Conservation (phyloP, 2,329 filamentous ascomycete species). For the Botrytis galanthina region DNA sequence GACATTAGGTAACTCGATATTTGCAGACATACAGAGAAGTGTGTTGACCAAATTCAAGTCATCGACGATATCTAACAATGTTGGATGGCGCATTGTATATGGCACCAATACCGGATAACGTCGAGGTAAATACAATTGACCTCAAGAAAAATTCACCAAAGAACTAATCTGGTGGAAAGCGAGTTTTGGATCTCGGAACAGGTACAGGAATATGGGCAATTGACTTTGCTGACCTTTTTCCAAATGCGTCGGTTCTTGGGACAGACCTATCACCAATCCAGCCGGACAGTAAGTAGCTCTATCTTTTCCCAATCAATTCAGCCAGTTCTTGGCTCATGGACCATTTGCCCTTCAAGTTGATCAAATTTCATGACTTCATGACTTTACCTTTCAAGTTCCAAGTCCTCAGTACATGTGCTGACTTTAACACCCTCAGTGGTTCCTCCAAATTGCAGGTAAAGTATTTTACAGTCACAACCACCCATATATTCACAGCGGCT, state of each 20-base stretch:
- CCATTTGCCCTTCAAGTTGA: neutral
- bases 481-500: neutral
- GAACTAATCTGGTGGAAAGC: neutral
- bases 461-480: neutral
- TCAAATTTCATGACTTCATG: neutral
- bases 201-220: conserved; percentile 48
- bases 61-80: conserved; percentile 33
- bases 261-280: conserved; percentile 40
- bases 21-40: neutral
- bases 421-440: conserved; percentile 39
- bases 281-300: conserved; percentile 35
- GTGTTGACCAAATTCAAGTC: conserved; percentile 31
- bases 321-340: neutral
- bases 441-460: conserved; percentile 52
- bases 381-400: neutral
- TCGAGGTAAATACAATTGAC: conserved; percentile 24
- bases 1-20: conserved; percentile 28
- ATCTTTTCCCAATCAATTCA: neutral
- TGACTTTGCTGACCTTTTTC: conserved; percentile 38
- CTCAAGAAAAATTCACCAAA: neutral
- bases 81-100: conserved; percentile 32
- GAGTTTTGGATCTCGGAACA: conserved; percentile 36
- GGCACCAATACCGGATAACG: conserved; percentile 36
- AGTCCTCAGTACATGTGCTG: neutral
- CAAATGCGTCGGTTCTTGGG: conserved; percentile 36